Evolutionary conservation across 352 stramenopile genomes (phyloP), one percentile per base, ranked within the genome.

Genomic region (Globisporangium irregulare): DNA sequence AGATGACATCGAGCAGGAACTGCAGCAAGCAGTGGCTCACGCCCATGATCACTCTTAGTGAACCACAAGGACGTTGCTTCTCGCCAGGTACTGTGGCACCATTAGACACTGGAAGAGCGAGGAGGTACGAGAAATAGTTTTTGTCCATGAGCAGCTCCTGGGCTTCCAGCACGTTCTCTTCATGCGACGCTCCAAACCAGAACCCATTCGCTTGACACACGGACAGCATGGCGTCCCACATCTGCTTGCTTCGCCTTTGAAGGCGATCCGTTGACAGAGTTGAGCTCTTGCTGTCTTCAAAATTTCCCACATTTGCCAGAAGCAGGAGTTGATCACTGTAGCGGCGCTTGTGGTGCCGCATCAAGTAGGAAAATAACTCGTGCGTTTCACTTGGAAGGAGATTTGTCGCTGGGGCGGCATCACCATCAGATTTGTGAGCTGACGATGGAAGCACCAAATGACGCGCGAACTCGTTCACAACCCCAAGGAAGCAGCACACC

Each of bases 1-100:
- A 81, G 60, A 85, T 73, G 20, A 80, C 50, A 32, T 92, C 82
- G 1, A 87, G 74, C 24, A 82, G 59, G 41, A 92, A 72, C 38
- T 86, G 81, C 36, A 92, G 59, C 32, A 91, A 58, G 6, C 60
- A 62, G 34, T 74, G 77, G 54, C 66, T 68, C 12, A 72, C 22
- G 59, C 64, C 4, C 41, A 79, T 46, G 20, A 64, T 43, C 67
- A 32, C 38, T 1, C n/a, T 32, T 34, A 77, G 25, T 20, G 12
- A 25, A 6, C 46, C 38, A 29, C 7, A 2, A n/a, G 14, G 41
- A 51, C 43, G 18, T 51, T 51, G 18, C 43, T 24, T 22, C 18
- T 51, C 43, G 4, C 15, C 41, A 3, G 43, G 22, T 18, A n/a
- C 27, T 18, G 1, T 5, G 57, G 18, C 8, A 15, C 3, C 15